A percentile compares a stretch with the other conserved stretches of the same genome.
Conservation (phyloP, 2,329 filamentous ascomycete genomes). For the Microcyclospora tardicrescens region DNA sequence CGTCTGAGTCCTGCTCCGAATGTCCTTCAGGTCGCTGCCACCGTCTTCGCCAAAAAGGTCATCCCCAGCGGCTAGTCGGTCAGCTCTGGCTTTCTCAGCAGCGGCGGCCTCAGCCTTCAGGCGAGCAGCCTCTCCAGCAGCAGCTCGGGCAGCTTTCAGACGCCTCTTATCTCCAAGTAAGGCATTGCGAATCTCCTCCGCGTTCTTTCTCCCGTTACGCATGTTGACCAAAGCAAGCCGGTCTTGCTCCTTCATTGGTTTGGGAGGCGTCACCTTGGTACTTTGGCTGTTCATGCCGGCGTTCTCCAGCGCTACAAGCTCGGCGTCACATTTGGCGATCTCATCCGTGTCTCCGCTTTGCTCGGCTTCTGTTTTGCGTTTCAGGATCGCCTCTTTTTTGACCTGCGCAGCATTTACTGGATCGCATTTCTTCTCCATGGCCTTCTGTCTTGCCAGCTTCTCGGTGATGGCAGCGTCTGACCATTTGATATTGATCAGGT, state of each 20-base stretch:
- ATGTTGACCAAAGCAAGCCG: conserved; percentile 72
- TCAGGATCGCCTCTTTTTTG: conserved; percentile 54
- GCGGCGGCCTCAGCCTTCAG: conserved; percentile 40
- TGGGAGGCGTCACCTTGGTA: conserved; percentile 33
- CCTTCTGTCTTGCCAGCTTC: conserved; percentile 60
- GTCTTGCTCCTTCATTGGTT: conserved; percentile 56
- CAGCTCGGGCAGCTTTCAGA: conserved; percentile 32
- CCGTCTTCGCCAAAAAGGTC: conserved; percentile 32
- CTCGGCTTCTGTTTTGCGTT: conserved; percentile 54
- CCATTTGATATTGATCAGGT: conserved; percentile 65
- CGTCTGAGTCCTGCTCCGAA: conserved; percentile 35
- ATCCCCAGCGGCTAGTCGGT: conserved; percentile 28
- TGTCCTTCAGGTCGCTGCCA: conserved; percentile 28
- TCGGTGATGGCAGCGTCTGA: conserved; percentile 70
- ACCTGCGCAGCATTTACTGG: conserved; percentile 47
- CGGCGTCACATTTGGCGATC: conserved; percentile 34
- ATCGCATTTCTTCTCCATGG: conserved; percentile 43
- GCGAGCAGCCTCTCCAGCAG: conserved; percentile 40
- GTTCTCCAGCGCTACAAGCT: conserved; percentile 47
- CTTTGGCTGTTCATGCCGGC: conserved; percentile 43
- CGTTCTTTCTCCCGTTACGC: conserved; percentile 70
- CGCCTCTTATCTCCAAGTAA: conserved; percentile 59
- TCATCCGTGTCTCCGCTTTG: conserved; percentile 49
- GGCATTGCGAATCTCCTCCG: conserved; percentile 81
- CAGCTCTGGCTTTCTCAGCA: conserved; percentile 31